Evolutionary conservation across 331 rosid genomes (phyloP), one percentile per base, ranked within the genome.

Genomic region (Cydonia oblonga): DNA sequence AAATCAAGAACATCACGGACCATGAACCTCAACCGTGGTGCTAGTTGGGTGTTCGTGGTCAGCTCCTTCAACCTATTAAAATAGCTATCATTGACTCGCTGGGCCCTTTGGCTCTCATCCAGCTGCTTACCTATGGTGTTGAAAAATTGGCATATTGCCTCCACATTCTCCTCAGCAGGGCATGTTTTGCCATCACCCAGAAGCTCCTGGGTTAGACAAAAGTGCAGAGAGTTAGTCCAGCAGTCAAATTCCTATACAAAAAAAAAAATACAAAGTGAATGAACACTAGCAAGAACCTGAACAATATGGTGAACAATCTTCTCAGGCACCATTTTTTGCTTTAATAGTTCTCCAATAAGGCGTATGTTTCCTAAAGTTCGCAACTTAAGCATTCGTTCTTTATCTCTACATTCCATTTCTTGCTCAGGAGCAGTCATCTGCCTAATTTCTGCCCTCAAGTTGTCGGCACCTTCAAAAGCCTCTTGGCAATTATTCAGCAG

Each of bases 311-410:
- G 98, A 70, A 93, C 98, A 80, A 93, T 88, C 90, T 68, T 93
- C 71, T 91, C 98, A 54, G 98, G 93, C 72, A 93, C 98, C 96
- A 93, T 93, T 86, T 85, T 93, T 79, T 91, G 98, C 92, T 89
- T 93, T 82, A 93, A 80, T 70, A 93, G 97, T 86, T 93, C 98
- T 69, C 98, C 98, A 76, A 93, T 93, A 78, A 93, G 85, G 25
- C 91, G 91, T 67, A 93, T 89, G 72, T 93, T 93, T 72, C 98
- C 98, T 54, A 93, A 92, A 18, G 98, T 93, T 26, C 97, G 96
- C 69, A 93, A 77, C 80, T 89, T 93, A 66, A 86, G 19, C 81
- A 91, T 76, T 75, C 96, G 82, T 57, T 93, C 98, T 81, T 85
- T 88, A 86, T 91, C 98, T 75, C 91, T 83, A 22, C 89, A 82